Evolutionary conservation across 768 basidiomycete genomes (phyloP).

Genomic region (Floccularia luteovirens): DNA sequence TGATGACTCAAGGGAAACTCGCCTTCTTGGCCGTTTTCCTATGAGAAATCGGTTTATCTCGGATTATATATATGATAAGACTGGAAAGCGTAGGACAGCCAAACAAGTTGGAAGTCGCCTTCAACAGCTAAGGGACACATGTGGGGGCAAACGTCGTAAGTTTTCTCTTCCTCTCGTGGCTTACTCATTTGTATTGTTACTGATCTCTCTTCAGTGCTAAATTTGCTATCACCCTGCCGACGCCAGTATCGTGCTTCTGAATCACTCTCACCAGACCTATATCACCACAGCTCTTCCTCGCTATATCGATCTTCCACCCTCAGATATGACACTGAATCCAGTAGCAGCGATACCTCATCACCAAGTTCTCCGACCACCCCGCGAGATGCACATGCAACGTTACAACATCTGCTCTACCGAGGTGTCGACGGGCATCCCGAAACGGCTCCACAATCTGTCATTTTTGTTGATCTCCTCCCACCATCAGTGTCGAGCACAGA

Average conservation of each 20-base stretch:
- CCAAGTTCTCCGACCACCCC: conserved; percentile 28
- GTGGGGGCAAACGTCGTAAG: conserved; percentile 66
- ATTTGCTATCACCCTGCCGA: conserved; percentile 33
- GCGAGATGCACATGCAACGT: conserved; percentile 24
- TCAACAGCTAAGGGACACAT: conserved; percentile 71
- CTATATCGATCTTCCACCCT: conserved; percentile 16
- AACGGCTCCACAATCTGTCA: conserved; percentile 22
- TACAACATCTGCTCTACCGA: conserved; percentile 21
- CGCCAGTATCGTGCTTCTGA: conserved; percentile 14
- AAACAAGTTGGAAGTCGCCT: conserved; percentile 79
- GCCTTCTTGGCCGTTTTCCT: conserved; percentile 68
- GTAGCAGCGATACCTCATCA: conserved; percentile 31
- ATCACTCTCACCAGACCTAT: conserved; percentile 20
- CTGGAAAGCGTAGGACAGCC: conserved; percentile 63
- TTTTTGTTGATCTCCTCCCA: conserved; percentile 41
- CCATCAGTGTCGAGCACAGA: conserved; percentile 10
- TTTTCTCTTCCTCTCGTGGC: conserved; percentile 11
- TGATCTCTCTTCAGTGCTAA: conserved; percentile 26
- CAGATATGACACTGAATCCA: conserved; percentile 24
- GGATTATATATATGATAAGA: conserved; percentile 63
- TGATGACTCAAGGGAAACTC: conserved; percentile 64
- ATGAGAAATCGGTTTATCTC: conserved; percentile 78
- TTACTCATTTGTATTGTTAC: no score
- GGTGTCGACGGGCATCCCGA: conserved; percentile 20
- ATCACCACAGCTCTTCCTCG: conserved; percentile 13